Evolutionary conservation across 1,284 basidiomycete species (phyloP).

Genomic region (Puccinia horiana): DNA sequence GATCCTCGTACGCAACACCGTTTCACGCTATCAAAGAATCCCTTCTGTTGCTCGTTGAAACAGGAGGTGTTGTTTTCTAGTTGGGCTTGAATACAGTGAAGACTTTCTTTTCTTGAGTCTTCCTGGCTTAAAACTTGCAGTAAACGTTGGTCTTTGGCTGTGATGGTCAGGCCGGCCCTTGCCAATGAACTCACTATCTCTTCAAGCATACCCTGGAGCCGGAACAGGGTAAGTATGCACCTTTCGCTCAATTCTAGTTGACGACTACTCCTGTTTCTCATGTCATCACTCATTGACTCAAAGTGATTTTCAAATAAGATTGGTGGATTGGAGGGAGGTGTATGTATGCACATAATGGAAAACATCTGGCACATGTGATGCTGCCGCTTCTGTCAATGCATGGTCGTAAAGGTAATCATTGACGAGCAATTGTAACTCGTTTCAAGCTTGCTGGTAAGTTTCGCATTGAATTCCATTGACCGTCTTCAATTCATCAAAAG

Average conservation of each 20-base stretch:
- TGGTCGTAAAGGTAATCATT: constrained; percentile 59
- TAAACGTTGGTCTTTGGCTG: constrained; percentile 60
- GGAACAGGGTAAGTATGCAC: no score
- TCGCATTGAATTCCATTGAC: constrained; percentile 54
- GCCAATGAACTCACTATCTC: no score
- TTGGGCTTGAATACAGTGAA: no score
- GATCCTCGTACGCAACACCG: neutral
- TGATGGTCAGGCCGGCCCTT: constrained; percentile 56
- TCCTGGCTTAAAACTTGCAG: no score
- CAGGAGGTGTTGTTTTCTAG: neutral
- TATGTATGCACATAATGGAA: constrained; percentile 60
- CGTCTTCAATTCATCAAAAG: constrained; percentile 59
- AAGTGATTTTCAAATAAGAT: constrained; percentile 60
- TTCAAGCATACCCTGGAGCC: no score
- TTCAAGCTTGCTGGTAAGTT: constrained; percentile 60
- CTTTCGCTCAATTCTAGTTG: neutral
- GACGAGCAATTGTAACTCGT: constrained; percentile 60
- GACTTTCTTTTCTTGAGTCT: no score
- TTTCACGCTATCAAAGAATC: constrained; percentile 46
- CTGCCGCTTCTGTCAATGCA: constrained; percentile 61
- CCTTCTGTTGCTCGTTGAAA: neutral
- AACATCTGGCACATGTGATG: constrained; percentile 62
- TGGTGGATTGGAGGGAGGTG: constrained; percentile 57
- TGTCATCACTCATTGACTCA: constrained; percentile 61
- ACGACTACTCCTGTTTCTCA: no score